Conservation (phyloP, 805 yeast species). For the Yarrowia divulgata region DNA sequence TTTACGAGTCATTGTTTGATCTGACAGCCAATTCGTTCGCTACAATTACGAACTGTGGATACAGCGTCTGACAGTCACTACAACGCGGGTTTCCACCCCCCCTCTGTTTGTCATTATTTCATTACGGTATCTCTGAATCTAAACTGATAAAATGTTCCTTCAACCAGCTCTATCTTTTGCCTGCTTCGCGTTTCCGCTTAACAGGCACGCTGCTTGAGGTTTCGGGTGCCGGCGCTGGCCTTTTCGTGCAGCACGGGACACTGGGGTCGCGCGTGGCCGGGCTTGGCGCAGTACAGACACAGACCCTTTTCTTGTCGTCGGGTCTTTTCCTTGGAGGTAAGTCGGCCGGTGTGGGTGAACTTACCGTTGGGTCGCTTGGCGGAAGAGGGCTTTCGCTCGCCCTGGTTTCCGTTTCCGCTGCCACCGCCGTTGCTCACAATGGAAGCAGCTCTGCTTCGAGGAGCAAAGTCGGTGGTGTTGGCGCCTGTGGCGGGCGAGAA, state of each 20-base stretch:
- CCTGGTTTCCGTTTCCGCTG: not conserved
- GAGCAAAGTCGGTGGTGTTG: constrained; percentile 2
- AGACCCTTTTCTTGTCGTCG: constrained; percentile 36
- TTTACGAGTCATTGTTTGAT: too few relatives aligned
- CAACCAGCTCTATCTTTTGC: constrained; percentile 27
- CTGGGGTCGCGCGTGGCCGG: constrained; percentile 38
- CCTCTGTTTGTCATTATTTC: constrained; percentile 8
- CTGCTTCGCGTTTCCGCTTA: constrained; percentile 6
- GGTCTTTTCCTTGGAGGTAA: constrained; percentile 36
- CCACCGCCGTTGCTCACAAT: constrained; percentile 1
- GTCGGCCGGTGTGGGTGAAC: constrained; percentile 35
- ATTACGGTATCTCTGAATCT: constrained; percentile 38
- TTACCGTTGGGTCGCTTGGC: constrained; percentile 39
- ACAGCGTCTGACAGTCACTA: too few relatives aligned
- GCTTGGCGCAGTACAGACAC: constrained; percentile 39
- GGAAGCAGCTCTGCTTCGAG: constrained; percentile 24
- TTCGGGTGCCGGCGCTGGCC: constrained; percentile 33
- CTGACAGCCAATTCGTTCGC: too few relatives aligned
- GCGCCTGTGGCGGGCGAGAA: constrained; percentile 20
- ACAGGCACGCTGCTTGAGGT: constrained; percentile 35
- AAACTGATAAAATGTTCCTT: not conserved
- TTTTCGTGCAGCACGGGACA: constrained; percentile 38
- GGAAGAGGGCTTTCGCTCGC: constrained; percentile 28
- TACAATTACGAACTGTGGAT: too few relatives aligned
- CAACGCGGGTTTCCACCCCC: too few relatives aligned